Evolutionary conservation across 2,329 filamentous ascomycete genomes (phyloP).

Genomic region (Botrytis squamosa): DNA sequence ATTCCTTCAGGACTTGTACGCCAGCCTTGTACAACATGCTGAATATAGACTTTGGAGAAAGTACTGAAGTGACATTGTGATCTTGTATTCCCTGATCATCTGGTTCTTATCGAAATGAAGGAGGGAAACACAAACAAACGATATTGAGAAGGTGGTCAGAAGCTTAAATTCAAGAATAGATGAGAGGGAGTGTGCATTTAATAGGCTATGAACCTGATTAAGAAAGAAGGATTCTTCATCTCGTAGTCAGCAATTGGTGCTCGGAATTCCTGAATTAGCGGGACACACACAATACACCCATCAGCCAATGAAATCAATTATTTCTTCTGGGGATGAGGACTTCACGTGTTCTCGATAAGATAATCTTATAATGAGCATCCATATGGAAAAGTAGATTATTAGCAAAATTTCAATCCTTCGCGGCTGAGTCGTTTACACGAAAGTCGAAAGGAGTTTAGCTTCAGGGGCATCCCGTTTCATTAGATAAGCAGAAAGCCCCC

Average conservation of each 20-base stretch:
- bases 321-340: not conserved
- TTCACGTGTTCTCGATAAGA: not conserved
- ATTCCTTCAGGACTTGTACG: not conserved
- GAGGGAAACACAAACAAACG: not conserved
- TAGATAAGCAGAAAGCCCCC: conserved; percentile 8
- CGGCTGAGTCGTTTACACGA: conserved; percentile 12
- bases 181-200: not conserved
- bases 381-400: not conserved
- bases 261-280: not conserved
- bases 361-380: not conserved
- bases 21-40: not conserved
- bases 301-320: not conserved
- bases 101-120: not conserved
- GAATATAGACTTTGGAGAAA: not conserved
- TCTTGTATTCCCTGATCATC: not conserved
- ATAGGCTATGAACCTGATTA: not conserved
- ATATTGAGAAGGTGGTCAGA: not conserved
- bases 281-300: not conserved
- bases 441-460: conserved; percentile 13
- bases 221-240: not conserved
- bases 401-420: conserved; percentile 15
- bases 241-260: not conserved
- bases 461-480: not conserved
- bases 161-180: conserved; percentile 7
- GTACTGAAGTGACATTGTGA: not conserved